phyloP scores from a whole-genome alignment of 2,329 filamentous ascomycete species.

The Rutstroemia sp. region DNA sequence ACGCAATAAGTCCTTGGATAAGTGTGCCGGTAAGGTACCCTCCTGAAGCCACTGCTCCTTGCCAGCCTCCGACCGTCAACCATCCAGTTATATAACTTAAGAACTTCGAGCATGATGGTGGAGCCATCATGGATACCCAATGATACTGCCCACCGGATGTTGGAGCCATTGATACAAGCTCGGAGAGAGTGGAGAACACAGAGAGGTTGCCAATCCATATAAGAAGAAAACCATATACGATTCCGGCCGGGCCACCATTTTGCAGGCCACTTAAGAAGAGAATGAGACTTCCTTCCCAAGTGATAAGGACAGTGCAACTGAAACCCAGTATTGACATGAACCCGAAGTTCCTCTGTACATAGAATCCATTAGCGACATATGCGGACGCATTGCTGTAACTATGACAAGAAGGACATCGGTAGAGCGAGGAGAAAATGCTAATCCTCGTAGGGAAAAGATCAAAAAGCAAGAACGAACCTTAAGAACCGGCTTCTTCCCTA shows the following conservation, averaged over 20 bases:
- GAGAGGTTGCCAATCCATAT: constrained; percentile 24
- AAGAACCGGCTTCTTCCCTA: constrained; percentile 4
- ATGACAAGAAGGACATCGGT: not conserved
- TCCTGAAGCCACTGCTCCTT: not conserved
- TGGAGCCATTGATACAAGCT: constrained; percentile 33
- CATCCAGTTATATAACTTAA: constrained; percentile 40
- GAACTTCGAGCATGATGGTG: constrained; percentile 39
- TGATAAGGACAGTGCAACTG: constrained; percentile 34
- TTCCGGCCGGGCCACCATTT: constrained; percentile 21
- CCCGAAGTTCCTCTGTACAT: constrained; percentile 31
- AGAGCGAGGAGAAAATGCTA: not conserved
- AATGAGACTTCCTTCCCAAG: constrained; percentile 30
- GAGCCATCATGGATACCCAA: constrained; percentile 45
- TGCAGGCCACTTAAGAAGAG: constrained; percentile 1
- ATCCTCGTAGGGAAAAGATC: not conserved
- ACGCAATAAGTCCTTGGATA: not conserved
- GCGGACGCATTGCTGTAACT: not conserved
- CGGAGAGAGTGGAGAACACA: constrained; percentile 10
- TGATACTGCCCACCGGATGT: constrained; percentile 46
- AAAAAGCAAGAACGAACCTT: not conserved
- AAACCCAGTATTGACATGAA: constrained; percentile 36
- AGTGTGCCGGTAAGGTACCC: constrained; percentile 1
- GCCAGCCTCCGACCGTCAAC: constrained; percentile 3
- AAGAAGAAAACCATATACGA: constrained; percentile 33
- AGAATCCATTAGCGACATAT: not conserved